phyloP scores from a whole-genome alignment of 441 rosid genomes.

The Mallotus japonicus region DNA sequence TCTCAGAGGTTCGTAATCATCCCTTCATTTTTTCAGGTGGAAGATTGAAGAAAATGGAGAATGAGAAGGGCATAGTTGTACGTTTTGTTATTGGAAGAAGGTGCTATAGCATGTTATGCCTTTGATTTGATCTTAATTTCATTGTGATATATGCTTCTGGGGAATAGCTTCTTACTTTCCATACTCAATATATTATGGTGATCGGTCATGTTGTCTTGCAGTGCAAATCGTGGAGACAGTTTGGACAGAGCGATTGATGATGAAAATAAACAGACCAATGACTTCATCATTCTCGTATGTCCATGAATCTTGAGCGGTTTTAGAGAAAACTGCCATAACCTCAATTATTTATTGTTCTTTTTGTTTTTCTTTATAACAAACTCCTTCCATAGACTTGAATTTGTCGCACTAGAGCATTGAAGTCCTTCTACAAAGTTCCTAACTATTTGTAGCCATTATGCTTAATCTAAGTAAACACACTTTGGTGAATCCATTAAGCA shows the following conservation, averaged over 20 bases:
- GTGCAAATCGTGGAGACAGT: conserved; percentile 80
- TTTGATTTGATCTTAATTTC: neutral
- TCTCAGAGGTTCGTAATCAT: conserved; percentile 6
- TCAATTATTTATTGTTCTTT: too few relatives aligned
- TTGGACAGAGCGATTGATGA: conserved; percentile 65
- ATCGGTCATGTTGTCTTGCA: conserved; percentile 34
- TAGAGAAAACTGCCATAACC: neutral
- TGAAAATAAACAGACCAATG: conserved; percentile 74
- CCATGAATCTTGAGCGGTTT: neutral
- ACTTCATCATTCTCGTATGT: conserved; percentile 83
- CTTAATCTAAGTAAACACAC: neutral
- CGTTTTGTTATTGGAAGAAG: conserved; percentile 88
- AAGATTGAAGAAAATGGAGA: conserved; percentile 54
- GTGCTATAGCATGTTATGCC: conserved; percentile 31
- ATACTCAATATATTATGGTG: conserved; percentile 16
- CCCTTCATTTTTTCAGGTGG: conserved; percentile 38
- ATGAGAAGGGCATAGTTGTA: conserved; percentile 64
- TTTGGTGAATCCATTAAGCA: neutral
- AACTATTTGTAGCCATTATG: neutral
- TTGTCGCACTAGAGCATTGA: neutral
- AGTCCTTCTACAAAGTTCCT: neutral
- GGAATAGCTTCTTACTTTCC: neutral
- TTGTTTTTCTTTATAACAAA: neutral
- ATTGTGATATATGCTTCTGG: conserved; percentile 3
- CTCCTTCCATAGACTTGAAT: neutral